These are phyloP conservation scores for Ogataea nakhonphanomensis DNA, from an alignment of 805 yeast genomes.

Conservation along the genomic window DNA sequence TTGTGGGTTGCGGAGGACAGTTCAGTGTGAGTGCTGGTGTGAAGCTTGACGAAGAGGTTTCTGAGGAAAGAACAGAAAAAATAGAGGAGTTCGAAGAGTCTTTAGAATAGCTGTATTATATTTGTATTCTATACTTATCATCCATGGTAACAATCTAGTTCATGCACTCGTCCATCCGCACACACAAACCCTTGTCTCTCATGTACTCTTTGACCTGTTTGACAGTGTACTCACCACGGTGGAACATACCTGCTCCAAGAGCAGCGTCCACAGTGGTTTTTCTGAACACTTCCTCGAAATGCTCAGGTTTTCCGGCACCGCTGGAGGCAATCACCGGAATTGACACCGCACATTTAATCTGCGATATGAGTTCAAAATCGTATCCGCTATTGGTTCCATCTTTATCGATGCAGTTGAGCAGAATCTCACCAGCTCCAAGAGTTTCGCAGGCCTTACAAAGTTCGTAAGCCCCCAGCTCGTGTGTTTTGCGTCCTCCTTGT, in stretches of 20 bases:
- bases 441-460: conserved; percentile 85
- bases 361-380: conserved; percentile 79
- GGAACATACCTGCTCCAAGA: conserved; percentile 98
- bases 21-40: conserved; percentile 86
- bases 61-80: conserved; percentile 48
- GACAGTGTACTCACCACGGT: conserved; percentile 89
- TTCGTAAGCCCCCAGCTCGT: conserved; percentile 89
- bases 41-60: conserved; percentile 49
- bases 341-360: conserved; percentile 68
- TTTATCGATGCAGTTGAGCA: conserved; percentile 91
- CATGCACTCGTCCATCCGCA: conserved; percentile 54
- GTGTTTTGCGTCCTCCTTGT: conserved; percentile 89
- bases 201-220: conserved; percentile 74
- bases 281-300: conserved; percentile 82
- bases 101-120: conserved; percentile 14
- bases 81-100: conserved; percentile 48
- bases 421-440: conserved; percentile 93
- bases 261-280: conserved; percentile 92
- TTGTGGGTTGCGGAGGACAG: conserved; percentile 95
- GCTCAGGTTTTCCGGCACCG: conserved; percentile 94
- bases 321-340: conserved; percentile 97
- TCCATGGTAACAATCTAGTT: conserved; percentile 1
- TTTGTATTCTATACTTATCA: neutral
- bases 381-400: conserved; percentile 96
- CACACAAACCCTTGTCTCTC: conserved; percentile 57